These are phyloP conservation scores for Lipomyces chichibuensis DNA, from an alignment of 805 yeast species.

Conservation along the genomic window DNA sequence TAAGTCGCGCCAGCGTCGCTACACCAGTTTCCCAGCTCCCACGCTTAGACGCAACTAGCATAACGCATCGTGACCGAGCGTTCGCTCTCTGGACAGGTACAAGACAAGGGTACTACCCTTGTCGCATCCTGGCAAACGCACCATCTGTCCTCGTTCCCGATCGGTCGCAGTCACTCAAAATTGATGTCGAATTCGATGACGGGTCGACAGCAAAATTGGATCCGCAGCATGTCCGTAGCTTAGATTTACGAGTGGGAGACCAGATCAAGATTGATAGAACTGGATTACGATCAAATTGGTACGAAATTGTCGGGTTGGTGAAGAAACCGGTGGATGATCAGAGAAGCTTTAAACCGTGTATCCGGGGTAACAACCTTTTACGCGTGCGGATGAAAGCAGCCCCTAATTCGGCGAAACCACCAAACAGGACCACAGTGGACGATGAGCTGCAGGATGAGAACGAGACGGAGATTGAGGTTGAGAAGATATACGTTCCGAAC, in stretches of 20 bases:
- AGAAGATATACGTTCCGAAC: slow-evolving; percentile 2
- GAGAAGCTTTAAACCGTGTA: slow-evolving; percentile 1
- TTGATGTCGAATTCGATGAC: slow-evolving; percentile 23
- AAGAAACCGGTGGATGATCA: not conserved
- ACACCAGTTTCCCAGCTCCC: not conserved
- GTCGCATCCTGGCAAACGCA: slow-evolving; percentile 2
- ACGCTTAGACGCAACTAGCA: not conserved
- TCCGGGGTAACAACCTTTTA: slow-evolving; percentile 16
- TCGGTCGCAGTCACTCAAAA: not conserved
- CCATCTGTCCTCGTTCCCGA: not conserved
- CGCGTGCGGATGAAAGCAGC: slow-evolving; percentile 9
- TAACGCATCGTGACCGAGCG: slow-evolving; percentile 4
- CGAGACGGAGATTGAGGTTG: slow-evolving; percentile 1
- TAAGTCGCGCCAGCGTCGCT: not conserved
- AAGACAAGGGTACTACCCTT: slow-evolving; percentile 18
- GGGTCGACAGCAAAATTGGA: slow-evolving; percentile 6
- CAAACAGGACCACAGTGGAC: not conserved
- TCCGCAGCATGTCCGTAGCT: slow-evolving; percentile 13
- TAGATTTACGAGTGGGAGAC: slow-evolving; percentile 28
- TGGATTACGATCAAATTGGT: slow-evolving; percentile 2
- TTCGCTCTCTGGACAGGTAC: slow-evolving; percentile 27
- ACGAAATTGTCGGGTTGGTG: slow-evolving; percentile 10
- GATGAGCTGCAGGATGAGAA: not conserved
- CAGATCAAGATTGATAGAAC: slow-evolving; percentile 2
- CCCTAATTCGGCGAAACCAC: not conserved